phyloP scores from a whole-genome alignment of 2,329 filamentous ascomycete species.

The Colletotrichum noveboracense region DNA sequence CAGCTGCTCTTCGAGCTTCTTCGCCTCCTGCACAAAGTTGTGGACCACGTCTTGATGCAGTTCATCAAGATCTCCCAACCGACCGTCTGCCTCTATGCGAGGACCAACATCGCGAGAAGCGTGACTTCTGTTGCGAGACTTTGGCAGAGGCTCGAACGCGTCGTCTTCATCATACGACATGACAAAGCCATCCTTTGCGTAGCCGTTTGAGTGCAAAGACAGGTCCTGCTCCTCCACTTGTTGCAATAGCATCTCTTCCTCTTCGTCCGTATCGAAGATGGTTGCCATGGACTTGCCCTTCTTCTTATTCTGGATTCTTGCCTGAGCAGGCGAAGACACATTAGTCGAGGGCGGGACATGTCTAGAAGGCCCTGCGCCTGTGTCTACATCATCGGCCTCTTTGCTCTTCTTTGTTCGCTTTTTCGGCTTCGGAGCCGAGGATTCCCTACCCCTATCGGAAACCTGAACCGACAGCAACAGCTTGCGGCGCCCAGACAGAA shows the following conservation, averaged over 20 bases:
- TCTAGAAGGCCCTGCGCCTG: conserved; percentile 23
- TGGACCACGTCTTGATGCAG: conserved; percentile 69
- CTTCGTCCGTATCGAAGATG: conserved; percentile 22
- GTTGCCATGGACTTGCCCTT: conserved; percentile 32
- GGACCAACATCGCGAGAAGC: conserved; percentile 46
- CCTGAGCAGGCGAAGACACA: conserved; percentile 54
- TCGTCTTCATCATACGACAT: conserved; percentile 48
- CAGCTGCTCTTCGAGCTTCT: conserved; percentile 63
- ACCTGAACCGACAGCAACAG: conserved; percentile 51
- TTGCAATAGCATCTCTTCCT: conserved; percentile 23
- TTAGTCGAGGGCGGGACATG: conserved; percentile 45
- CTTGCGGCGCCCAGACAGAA: conserved; percentile 48
- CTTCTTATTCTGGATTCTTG: conserved; percentile 24
- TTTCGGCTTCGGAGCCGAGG: conserved; percentile 34
- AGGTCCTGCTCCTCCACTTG: conserved; percentile 44
- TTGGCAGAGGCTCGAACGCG: conserved; percentile 50
- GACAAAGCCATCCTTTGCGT: conserved; percentile 55
- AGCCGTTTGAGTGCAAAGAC: conserved; percentile 44
- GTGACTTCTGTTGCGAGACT: conserved; percentile 26
- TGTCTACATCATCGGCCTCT: conserved; percentile 34
- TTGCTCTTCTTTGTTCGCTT: conserved; percentile 40
- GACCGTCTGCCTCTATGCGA: conserved; percentile 63
- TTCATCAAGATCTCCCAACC: conserved; percentile 58
- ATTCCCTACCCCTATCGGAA: conserved; percentile 31
- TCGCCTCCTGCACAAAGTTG: conserved; percentile 69